Evolutionary conservation across 192 early-diverging fungal genomes (phyloP), one percentile per base, ranked within the genome.

Genomic region (Mortierella claussenii): DNA sequence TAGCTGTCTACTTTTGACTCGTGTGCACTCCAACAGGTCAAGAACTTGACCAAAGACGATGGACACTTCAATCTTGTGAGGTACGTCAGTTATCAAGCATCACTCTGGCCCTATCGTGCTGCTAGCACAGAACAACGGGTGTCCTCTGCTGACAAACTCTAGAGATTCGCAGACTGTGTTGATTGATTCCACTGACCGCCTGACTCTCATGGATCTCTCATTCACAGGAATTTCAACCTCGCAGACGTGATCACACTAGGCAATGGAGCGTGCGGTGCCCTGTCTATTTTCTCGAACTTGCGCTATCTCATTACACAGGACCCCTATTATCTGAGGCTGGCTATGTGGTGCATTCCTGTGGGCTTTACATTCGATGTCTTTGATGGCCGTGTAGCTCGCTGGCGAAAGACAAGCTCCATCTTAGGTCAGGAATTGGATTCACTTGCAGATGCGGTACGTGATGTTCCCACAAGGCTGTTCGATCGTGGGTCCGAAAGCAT

Each of bases 391-490:
- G 89, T 96, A 11, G 93, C 94, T 10, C 87, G 95, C 34, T 96
- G 94, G 94, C 75, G 88, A 55, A 82, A 88, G 11, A 85, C 88
- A 18, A 83, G 85, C 40, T 92, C 90, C 7, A 80, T 92, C 31
- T 81, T 97, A 18, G 95, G 95, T 24, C 94, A 96, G 57, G 95
- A 97, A 78, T 79, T 97, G 18, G 95, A 97, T 73, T 92, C 90
- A 26, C 82, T 97, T 56, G 91, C 95, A 12, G 95, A 97, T 81
- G 83, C 95, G 64, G 89, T 94, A 80, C 79, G 2, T 33, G 11
- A 23, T 43, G 20, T 40, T n/a, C n/a, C n/a, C n/a, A n/a, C n/a
- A n/a, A n/a, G n/a, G n/a, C n/a, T n/a, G n/a, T n/a, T n/a, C n/a
- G n/a, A n/a, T n/a, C n/a, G n/a, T n/a, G n/a, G n/a, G n/a, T n/a